A percentile compares a stretch with the other conserved stretches of the same genome.
phyloP scores from a whole-genome alignment of 2,329 filamentous ascomycete species.

The Aspergillus quadricinctus region DNA sequence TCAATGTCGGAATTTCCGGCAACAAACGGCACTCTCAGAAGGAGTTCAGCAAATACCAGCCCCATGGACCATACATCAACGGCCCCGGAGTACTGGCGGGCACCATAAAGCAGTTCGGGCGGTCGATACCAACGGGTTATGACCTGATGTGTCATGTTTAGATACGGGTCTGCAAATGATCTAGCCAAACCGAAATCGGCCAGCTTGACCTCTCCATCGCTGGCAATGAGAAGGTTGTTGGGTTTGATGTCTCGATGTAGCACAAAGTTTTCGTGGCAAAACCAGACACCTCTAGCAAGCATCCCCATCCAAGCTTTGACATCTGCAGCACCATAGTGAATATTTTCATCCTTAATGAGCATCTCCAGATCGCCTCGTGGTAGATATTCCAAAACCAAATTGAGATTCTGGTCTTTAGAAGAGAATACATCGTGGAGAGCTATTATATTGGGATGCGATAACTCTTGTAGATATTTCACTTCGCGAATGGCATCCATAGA shows the following conservation, averaged over 20 bases:
- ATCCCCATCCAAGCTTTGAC: conserved; percentile 99
- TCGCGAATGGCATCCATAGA: conserved; percentile 93
- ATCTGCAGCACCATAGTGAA: conserved; percentile 81
- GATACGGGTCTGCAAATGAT: conserved; percentile 81
- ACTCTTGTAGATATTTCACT: conserved; percentile 90
- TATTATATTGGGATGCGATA: conserved; percentile 94
- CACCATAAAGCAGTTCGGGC: conserved; percentile 88
- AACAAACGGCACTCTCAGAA: conserved; percentile 77
- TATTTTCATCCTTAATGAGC: conserved; percentile 80
- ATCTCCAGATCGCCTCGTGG: conserved; percentile 93
- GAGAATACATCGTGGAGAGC: conserved; percentile 88
- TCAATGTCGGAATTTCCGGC: conserved; percentile 80
- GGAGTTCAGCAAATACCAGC: conserved; percentile 86
- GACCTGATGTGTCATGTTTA: conserved; percentile 86
- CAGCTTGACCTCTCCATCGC: conserved; percentile 88
- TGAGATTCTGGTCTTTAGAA: conserved; percentile 93
- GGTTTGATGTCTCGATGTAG: conserved; percentile 98
- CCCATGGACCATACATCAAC: conserved; percentile 95
- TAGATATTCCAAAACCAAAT: conserved; percentile 89
- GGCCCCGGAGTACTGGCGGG: conserved; percentile 79
- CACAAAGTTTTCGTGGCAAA: conserved; percentile 91
- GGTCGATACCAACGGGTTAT: conserved; percentile 97
- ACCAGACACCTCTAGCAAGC: conserved; percentile 89
- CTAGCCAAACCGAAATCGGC: conserved; percentile 96
- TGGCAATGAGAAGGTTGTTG: conserved; percentile 93